Percentiles rank a stretch among this genome's conserved stretches.
Conservation (phyloP, 2,329 filamentous ascomycete species). For the Malbranchea cinnamomea region DNA sequence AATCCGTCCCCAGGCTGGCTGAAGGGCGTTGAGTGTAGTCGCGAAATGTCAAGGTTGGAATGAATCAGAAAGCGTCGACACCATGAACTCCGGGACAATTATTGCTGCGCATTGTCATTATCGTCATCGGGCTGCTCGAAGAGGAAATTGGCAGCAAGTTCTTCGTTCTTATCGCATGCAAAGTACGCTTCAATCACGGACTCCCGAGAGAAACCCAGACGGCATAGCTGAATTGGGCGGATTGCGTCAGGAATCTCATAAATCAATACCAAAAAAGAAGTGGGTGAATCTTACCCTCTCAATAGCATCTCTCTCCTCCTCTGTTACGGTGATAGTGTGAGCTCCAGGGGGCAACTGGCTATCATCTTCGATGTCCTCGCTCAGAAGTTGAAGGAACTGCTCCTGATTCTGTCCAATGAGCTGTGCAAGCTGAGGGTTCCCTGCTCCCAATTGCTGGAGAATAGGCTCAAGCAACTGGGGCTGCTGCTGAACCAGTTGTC, state of each 20-base stretch:
- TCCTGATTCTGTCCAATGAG: slow-evolving; percentile 86
- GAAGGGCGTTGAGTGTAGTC: too few relatives aligned
- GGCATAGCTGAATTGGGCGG: slow-evolving; percentile 51
- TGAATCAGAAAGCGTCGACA: too few relatives aligned
- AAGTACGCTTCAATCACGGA: slow-evolving; percentile 97
- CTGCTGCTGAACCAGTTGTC: slow-evolving; percentile 93
- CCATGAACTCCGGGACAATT: too few relatives aligned
- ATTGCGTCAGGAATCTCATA: not conserved
- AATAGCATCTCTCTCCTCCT: slow-evolving; percentile 93
- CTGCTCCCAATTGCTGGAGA: slow-evolving; percentile 83
- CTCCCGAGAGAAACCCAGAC: slow-evolving; percentile 83
- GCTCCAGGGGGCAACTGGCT: slow-evolving; percentile 65
- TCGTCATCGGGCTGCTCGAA: slow-evolving; percentile 94
- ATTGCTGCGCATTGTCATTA: slow-evolving; percentile 16
- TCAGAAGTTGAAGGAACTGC: slow-evolving; percentile 78
- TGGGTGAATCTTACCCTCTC: slow-evolving; percentile 54
- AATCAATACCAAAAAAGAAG: not conserved
- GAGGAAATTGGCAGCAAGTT: slow-evolving; percentile 92
- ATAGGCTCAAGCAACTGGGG: slow-evolving; percentile 98
- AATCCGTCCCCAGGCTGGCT: too few relatives aligned
- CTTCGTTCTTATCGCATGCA: slow-evolving; percentile 98
- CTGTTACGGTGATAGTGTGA: slow-evolving; percentile 61
- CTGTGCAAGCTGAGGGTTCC: slow-evolving; percentile 86
- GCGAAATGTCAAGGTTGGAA: too few relatives aligned
- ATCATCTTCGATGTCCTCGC: slow-evolving; percentile 76